Percentiles rank a stretch among this genome's conserved stretches.
Conservation (phyloP, 1,284 basidiomycete species). For the Austropuccinia psidii region DNA sequence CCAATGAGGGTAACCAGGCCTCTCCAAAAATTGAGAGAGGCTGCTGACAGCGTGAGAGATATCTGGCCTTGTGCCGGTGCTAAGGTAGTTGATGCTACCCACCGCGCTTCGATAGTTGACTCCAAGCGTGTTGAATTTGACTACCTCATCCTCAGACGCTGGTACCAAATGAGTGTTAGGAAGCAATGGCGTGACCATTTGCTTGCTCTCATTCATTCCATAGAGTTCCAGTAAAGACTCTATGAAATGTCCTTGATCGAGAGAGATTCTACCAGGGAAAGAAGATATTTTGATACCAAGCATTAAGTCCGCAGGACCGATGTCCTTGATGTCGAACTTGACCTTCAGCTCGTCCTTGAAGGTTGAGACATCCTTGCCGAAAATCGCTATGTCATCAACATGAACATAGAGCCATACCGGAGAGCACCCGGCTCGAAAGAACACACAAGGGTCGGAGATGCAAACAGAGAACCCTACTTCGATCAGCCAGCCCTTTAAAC, state of each 20-base stretch:
- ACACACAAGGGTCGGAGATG: background rate
- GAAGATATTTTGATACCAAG: background rate
- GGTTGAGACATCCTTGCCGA: no score
- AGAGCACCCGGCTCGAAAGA: background rate
- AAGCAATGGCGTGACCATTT: background rate
- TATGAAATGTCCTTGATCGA: background rate
- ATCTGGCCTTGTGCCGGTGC: background rate
- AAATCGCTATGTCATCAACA: background rate
- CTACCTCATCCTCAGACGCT: background rate
- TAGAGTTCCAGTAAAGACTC: background rate
- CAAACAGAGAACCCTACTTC: background rate
- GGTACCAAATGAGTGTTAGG: background rate
- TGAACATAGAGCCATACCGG: background rate
- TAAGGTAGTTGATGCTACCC: background rate
- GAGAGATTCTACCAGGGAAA: background rate
- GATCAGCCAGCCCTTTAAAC: background rate
- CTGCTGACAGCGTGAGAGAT: background rate
- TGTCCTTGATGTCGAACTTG: constrained; percentile 1
- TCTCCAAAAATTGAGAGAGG: constrained; percentile 1
- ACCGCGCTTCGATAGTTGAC: background rate
- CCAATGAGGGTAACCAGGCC: background rate
- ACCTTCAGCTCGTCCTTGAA: no score
- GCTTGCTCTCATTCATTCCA: background rate
- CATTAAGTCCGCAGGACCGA: background rate
- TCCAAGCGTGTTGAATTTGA: background rate